Evolutionary conservation across 352 stramenopile genomes (phyloP).

Genomic region (Globisporangium barbulae): DNA sequence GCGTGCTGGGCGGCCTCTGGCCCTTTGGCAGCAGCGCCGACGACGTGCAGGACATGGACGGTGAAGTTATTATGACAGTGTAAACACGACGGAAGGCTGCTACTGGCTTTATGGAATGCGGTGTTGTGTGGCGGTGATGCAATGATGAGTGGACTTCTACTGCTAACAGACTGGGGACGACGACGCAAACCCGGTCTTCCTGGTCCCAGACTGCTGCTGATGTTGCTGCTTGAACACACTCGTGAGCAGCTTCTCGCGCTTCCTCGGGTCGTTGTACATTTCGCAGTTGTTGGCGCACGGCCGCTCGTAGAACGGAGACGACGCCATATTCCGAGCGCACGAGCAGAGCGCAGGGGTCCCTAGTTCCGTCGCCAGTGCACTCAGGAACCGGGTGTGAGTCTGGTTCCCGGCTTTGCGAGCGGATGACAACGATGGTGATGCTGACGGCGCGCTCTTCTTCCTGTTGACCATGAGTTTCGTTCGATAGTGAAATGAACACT

Average conservation of each 20-base stretch:
- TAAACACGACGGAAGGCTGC: constrained; percentile 25
- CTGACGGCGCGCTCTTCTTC: constrained; percentile 17
- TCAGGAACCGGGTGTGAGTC: constrained; percentile 43
- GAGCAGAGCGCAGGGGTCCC: constrained; percentile 54
- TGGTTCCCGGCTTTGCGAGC: constrained; percentile 11
- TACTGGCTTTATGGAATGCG: neutral
- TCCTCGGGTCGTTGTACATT: constrained; percentile 60
- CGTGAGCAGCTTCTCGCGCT: constrained; percentile 47
- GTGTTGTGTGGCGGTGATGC: constrained; percentile 10
- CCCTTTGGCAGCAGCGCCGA: constrained; percentile 29
- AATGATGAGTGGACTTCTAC: neutral
- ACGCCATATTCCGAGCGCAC: constrained; percentile 26
- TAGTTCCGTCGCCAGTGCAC: constrained; percentile 44
- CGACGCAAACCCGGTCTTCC: neutral
- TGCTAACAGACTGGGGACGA: neutral
- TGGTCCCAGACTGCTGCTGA: neutral
- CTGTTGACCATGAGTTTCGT: neutral
- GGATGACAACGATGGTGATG: neutral
- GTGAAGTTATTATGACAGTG: constrained; percentile 82
- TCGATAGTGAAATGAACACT: neutral
- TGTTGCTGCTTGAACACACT: constrained; percentile 70
- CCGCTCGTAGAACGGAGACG: constrained; percentile 17
- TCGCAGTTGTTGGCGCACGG: constrained; percentile 69
- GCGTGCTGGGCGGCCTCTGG: constrained; percentile 47
- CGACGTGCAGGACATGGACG: constrained; percentile 40